Evolutionary conservation across 164 flowering plant species (phyloP).

Genomic region (Piper betle): DNA sequence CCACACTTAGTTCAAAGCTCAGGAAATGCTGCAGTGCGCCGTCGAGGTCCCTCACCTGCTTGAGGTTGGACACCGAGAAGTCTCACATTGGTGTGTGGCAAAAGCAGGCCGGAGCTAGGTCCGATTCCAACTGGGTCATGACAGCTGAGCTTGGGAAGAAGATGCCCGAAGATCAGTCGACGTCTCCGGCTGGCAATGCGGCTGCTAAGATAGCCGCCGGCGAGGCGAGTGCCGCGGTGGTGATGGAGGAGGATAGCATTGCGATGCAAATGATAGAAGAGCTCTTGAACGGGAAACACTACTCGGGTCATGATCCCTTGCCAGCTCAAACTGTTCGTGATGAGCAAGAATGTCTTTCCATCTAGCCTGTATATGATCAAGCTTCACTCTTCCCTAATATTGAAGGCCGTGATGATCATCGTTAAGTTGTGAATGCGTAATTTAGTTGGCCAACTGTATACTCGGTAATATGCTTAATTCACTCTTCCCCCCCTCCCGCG

Average conservation of each 20-base stretch:
- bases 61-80: slow-evolving; percentile 67
- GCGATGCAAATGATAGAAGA: slow-evolving; percentile 71
- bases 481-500: no score
- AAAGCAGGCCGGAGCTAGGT: slow-evolving; percentile 48
- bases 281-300: slow-evolving; percentile 31
- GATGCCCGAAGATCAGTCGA: no score
- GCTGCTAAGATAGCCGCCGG: background rate
- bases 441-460: no score
- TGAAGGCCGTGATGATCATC: no score
- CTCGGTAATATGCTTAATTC: no score
- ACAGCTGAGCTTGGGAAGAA: slow-evolving; percentile 45
- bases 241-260: slow-evolving; percentile 37
- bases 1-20: slow-evolving; percentile 48
- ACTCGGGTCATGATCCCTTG: slow-evolving; percentile 15
- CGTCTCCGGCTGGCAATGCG: background rate
- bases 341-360: background rate
- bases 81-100: slow-evolving; percentile 91
- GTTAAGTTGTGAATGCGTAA: no score
- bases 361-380: background rate
- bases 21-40: slow-evolving; percentile 45
- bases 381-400: background rate
- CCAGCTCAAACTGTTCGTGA: background rate
- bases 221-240: slow-evolving; percentile 1
- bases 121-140: slow-evolving; percentile 74
- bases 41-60: slow-evolving; percentile 68